Evolutionary conservation across 768 basidiomycete species (phyloP).

Genomic region (Amanita fuliginea): DNA sequence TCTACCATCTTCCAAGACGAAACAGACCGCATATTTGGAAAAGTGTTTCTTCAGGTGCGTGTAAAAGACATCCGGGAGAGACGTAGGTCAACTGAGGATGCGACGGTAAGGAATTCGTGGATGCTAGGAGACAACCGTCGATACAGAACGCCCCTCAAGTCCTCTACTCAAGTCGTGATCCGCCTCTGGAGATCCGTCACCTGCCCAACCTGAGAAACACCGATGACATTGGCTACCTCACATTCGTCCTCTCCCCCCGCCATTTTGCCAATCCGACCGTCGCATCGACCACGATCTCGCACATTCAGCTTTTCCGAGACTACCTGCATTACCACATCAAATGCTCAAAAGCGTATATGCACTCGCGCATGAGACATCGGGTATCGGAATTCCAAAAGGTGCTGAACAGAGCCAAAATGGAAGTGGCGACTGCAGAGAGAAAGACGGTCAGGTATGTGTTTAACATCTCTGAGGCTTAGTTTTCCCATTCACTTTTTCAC

Average conservation of each 20-base stretch:
- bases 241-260: conserved; percentile 94
- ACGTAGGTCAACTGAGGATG: background rate
- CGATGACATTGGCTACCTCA: conserved; percentile 93
- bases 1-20: conserved; percentile 96
- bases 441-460: conserved; percentile 79
- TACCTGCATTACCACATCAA: conserved; percentile 99
- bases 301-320: conserved; percentile 94
- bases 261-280: conserved; percentile 71
- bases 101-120: conserved; percentile 81
- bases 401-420: conserved; percentile 91
- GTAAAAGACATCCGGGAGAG: background rate
- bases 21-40: conserved; percentile 93
- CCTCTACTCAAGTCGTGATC: conserved; percentile 87
- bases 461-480: conserved; percentile 1
- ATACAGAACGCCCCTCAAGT: conserved; percentile 98
- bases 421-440: conserved; percentile 67
- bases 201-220: conserved; percentile 68
- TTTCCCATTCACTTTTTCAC: conserved; percentile 5
- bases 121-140: conserved; percentile 86
- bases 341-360: conserved; percentile 98
- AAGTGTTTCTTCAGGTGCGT: conserved; percentile 90
- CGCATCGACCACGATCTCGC: conserved; percentile 77
- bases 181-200: conserved; percentile 92
- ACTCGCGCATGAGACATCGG: conserved; percentile 89
- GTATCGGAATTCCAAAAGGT: conserved; percentile 95